Percentiles rank a stretch among this genome's conserved stretches.
Evolutionary conservation across 2,329 filamentous ascomycete genomes (phyloP).

Genomic region (Delphinella strobiligena): DNA sequence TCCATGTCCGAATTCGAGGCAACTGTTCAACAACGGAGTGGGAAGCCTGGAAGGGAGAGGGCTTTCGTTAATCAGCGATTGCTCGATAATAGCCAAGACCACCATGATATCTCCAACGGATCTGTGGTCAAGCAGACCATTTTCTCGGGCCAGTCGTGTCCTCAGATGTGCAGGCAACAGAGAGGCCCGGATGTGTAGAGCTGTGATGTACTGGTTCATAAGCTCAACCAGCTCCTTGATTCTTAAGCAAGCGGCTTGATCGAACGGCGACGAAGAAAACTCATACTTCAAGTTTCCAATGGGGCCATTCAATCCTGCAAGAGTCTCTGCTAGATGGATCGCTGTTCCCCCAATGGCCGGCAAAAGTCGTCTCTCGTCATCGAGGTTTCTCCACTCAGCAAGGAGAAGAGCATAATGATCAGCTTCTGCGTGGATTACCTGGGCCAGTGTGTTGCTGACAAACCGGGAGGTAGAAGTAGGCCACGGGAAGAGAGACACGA

Average conservation of each 20-base stretch:
- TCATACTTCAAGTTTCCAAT: slow-evolving; percentile 23
- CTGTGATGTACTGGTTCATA: slow-evolving; percentile 22
- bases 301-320: slow-evolving; percentile 22
- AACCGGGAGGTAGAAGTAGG: slow-evolving; percentile 10
- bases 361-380: slow-evolving; percentile 11
- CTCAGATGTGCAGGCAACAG: slow-evolving; percentile 29
- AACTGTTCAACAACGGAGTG: slow-evolving; percentile 29
- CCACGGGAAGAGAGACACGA: slow-evolving; percentile 7
- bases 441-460: slow-evolving; percentile 34
- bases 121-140: slow-evolving; percentile 31
- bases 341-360: slow-evolving; percentile 16
- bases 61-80: slow-evolving; percentile 35
- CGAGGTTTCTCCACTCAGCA: slow-evolving; percentile 29
- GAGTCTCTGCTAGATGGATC: slow-evolving; percentile 21
- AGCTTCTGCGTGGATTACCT: slow-evolving; percentile 29
- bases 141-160: slow-evolving; percentile 24
- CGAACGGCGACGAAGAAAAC: slow-evolving; percentile 27
- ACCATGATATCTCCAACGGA: slow-evolving; percentile 41
- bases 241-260: slow-evolving; percentile 20
- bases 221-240: slow-evolving; percentile 22
- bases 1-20: slow-evolving; percentile 8
- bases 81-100: slow-evolving; percentile 35
- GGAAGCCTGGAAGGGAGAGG: slow-evolving; percentile 37
- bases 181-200: slow-evolving; percentile 24
- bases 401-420: slow-evolving; percentile 40